These are phyloP conservation scores for Echinosophora koreensis DNA, from an alignment of 306 rosid species.

Conservation along the genomic window DNA sequence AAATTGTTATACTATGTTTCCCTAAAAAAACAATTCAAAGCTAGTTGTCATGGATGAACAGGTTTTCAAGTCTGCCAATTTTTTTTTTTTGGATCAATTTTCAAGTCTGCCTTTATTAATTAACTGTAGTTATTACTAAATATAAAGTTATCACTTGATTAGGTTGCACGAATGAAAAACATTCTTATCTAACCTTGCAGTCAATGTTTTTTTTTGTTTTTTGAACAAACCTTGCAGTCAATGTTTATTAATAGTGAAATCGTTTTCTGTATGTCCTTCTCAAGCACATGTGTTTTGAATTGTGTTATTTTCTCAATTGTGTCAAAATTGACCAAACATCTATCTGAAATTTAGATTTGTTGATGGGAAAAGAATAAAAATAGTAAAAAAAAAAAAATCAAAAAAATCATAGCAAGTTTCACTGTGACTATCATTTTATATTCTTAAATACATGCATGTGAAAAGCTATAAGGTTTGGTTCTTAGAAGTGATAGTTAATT, in stretches of 20 bases:
- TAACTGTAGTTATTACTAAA: not conserved
- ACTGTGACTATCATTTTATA: not conserved
- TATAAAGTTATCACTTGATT: not conserved
- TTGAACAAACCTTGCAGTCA: not conserved
- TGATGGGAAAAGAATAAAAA: not conserved
- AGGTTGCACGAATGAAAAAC: not conserved
- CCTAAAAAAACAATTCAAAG: not conserved
- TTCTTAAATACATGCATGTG: too few relatives aligned
- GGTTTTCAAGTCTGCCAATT: not conserved
- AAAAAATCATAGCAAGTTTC: not conserved
- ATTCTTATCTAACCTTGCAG: not conserved
- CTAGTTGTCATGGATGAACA: not conserved
- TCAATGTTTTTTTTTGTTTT: too few relatives aligned
- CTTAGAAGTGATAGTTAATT: too few relatives aligned
- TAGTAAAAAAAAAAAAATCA: not conserved
- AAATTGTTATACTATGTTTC: not conserved
- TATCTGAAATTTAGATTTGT: not conserved
- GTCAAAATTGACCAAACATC: not conserved
- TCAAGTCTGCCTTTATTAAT: not conserved
- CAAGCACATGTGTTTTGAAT: constrained; percentile 40
- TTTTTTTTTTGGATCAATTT: too few relatives aligned
- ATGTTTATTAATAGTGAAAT: not conserved
- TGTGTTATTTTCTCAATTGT: not conserved
- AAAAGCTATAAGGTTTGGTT: too few relatives aligned
- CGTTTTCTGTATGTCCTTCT: not conserved